These are phyloP conservation scores for Novymonas esmeraldas DNA, from an alignment of 208 protist species.

Conservation along the genomic window DNA sequence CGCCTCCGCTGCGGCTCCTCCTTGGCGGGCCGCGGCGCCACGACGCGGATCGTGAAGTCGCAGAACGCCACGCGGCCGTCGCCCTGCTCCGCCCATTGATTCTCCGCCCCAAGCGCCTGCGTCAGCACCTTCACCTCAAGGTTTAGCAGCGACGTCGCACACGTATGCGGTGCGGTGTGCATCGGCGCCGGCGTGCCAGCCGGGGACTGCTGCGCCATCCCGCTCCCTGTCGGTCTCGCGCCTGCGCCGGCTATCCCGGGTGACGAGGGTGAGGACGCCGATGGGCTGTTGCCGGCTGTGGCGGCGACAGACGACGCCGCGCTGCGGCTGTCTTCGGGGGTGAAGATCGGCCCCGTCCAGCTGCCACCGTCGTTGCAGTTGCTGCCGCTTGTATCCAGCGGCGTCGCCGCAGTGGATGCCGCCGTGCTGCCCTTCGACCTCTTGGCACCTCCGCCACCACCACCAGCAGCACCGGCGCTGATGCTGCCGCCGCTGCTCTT, in stretches of 20 bases:
- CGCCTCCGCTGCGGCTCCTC: constrained; percentile 7
- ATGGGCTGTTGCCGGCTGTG: not conserved
- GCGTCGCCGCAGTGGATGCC: not conserved
- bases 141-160: constrained; percentile 50
- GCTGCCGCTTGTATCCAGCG: not conserved
- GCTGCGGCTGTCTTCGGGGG: not conserved
- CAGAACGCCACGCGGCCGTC: constrained; percentile 64
- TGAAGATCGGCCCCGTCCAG: not conserved
- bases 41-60: constrained; percentile 69
- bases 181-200: not conserved
- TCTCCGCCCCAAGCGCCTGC: constrained; percentile 68
- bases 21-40: constrained; percentile 6
- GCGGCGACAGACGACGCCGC: not conserved
- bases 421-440: not conserved
- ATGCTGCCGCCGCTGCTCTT: constrained; percentile 7
- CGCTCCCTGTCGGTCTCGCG: not conserved
- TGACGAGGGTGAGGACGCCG: not conserved
- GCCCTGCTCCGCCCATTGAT: constrained; percentile 71
- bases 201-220: not conserved
- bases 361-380: not conserved
- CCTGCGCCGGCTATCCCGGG: not conserved
- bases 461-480: not conserved
- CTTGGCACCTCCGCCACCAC: not conserved
- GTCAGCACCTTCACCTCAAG: constrained; percentile 77
- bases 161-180: not conserved